Conservation (phyloP, 768 basidiomycete species). For the Macrolepiota dolichaula region DNA sequence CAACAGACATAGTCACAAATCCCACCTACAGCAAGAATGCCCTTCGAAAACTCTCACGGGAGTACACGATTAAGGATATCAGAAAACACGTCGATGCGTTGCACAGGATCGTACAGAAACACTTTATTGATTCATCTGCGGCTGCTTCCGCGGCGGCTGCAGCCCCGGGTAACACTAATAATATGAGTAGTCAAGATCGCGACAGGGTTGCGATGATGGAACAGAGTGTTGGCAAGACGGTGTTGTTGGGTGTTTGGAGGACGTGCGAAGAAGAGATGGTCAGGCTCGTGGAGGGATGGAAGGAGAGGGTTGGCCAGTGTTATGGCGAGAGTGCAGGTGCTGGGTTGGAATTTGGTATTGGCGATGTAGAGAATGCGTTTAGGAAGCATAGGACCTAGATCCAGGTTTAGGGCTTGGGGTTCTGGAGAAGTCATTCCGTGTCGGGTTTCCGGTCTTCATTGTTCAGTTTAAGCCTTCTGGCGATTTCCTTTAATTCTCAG, state of each 20-base stretch:
- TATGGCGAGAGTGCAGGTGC: slow-evolving; percentile 68
- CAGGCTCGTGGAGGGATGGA: slow-evolving; percentile 67
- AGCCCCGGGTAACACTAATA: slow-evolving; percentile 1
- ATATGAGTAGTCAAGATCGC: not conserved
- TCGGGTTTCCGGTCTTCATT: not conserved
- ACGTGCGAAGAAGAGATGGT: slow-evolving; percentile 85
- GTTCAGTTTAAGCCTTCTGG: not conserved
- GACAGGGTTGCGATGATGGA: slow-evolving; percentile 3
- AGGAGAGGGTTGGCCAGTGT: slow-evolving; percentile 68
- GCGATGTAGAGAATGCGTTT: slow-evolving; percentile 79
- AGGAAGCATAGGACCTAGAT: slow-evolving; percentile 49
- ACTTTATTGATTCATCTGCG: slow-evolving; percentile 83
- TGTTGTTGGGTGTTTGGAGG: slow-evolving; percentile 78
- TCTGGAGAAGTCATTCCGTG: not conserved
- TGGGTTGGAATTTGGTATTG: slow-evolving; percentile 66
- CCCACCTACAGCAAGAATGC: slow-evolving; percentile 70
- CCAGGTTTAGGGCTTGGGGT: not conserved
- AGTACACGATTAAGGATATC: slow-evolving; percentile 84
- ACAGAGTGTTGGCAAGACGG: slow-evolving; percentile 33
- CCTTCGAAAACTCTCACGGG: slow-evolving; percentile 83
- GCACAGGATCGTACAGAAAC: slow-evolving; percentile 92
- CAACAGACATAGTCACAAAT: slow-evolving; percentile 69
- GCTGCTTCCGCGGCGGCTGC: slow-evolving; percentile 47
- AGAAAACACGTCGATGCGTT: slow-evolving; percentile 85
- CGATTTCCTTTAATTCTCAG: not conserved